phyloP scores from a whole-genome alignment of 2,329 filamentous ascomycete species.

The Calonectria pauciramosa region DNA sequence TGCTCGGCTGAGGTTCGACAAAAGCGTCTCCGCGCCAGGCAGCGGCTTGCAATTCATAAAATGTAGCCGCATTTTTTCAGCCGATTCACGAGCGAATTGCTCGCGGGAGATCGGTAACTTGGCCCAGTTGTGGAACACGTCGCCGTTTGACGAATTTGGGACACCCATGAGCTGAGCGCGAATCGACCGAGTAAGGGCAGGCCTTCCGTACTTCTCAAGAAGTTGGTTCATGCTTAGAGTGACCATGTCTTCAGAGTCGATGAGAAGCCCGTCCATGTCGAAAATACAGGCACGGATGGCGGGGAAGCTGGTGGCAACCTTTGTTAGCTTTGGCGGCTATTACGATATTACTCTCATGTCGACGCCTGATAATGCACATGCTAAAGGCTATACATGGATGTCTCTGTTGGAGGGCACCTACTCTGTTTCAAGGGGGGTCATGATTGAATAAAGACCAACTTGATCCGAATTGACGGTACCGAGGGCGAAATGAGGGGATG shows the following conservation, averaged over 20 bases:
- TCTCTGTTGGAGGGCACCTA: not conserved
- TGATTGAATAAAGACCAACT: not conserved
- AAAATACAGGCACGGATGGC: conserved; percentile 77
- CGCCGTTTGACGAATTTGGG: conserved; percentile 61
- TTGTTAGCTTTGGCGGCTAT: not conserved
- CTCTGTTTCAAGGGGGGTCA: not conserved
- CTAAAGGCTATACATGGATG: not conserved
- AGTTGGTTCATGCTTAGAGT: conserved; percentile 74
- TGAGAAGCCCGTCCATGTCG: conserved; percentile 81
- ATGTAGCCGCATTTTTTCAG: conserved; percentile 41
- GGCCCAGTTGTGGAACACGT: conserved; percentile 77
- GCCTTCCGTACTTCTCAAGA: conserved; percentile 71
- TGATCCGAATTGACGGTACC: not conserved
- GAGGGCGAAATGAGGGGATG: too few species aligned
- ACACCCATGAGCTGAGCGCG: conserved; percentile 79
- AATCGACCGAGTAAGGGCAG: conserved; percentile 72
- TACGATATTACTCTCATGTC: not conserved
- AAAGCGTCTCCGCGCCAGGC: conserved; percentile 71
- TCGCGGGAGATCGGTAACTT: conserved; percentile 72
- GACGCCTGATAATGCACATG: not conserved
- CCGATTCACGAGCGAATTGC: conserved; percentile 49
- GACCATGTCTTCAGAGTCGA: conserved; percentile 80
- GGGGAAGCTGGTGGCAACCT: conserved; percentile 19
- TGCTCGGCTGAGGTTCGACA: conserved; percentile 58
- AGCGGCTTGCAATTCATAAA: conserved; percentile 66